phyloP scores from a whole-genome alignment of 2,329 filamentous ascomycete genomes.

The Fusarium clavum region DNA sequence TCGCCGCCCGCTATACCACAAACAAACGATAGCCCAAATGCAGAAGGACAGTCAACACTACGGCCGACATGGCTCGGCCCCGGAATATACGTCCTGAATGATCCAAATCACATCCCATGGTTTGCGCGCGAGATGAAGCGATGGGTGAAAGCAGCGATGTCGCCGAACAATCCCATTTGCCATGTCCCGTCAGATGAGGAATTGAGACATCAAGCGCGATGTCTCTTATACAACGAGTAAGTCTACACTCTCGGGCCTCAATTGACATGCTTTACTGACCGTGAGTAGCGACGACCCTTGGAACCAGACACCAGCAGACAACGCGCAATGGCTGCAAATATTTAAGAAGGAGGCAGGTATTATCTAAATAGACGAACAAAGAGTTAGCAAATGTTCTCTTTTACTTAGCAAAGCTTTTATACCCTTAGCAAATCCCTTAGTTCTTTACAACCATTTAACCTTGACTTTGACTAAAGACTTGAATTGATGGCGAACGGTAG shows the following conservation, averaged over 20 bases:
- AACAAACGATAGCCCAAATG: background rate
- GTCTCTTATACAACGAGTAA: slow-evolving; percentile 51
- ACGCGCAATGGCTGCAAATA: slow-evolving; percentile 66
- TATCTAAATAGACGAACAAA: too few species aligned
- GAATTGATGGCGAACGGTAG: too few species aligned
- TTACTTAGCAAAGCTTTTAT: too few species aligned
- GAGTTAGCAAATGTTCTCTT: too few species aligned
- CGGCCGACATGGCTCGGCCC: slow-evolving; percentile 34
- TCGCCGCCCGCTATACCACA: background rate
- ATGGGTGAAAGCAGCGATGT: slow-evolving; percentile 49
- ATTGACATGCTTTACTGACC: background rate
- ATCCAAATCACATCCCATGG: slow-evolving; percentile 44
- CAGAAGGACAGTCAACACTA: slow-evolving; percentile 5
- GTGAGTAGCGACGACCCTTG: slow-evolving; percentile 64
- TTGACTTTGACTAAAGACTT: too few species aligned
- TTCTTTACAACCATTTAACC: too few species aligned
- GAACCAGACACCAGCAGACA: slow-evolving; percentile 69
- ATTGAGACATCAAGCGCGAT: slow-evolving; percentile 50
- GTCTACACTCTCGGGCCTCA: background rate
- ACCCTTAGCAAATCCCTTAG: too few species aligned
- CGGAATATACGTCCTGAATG: slow-evolving; percentile 40
- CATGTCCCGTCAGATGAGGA: slow-evolving; percentile 53
- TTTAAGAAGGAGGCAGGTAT: slow-evolving; percentile 59
- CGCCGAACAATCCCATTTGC: slow-evolving; percentile 48
- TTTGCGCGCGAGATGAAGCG: slow-evolving; percentile 44